A percentile compares a stretch with the other conserved stretches of the same genome.
These are phyloP conservation scores for Cladosporium sp. DNA, from an alignment of 2,329 filamentous ascomycete genomes.

Conservation along the genomic window DNA sequence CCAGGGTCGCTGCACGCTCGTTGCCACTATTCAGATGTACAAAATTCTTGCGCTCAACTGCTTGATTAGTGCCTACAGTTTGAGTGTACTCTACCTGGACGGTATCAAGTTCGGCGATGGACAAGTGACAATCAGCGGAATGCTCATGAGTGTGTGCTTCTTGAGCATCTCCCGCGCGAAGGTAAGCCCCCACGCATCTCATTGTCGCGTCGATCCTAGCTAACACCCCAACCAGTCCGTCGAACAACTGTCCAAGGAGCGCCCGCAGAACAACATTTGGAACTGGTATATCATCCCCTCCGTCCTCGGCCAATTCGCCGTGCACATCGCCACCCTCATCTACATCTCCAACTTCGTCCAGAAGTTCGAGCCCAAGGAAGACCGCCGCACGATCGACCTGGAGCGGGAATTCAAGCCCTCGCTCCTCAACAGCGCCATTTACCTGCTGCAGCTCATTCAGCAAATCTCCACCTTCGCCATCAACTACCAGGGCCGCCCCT, in stretches of 20 bases:
- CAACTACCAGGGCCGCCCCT: constrained; percentile 97
- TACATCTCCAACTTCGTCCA: constrained; percentile 91
- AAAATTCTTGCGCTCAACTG: constrained; percentile 96
- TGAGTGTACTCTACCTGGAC: constrained; percentile 92
- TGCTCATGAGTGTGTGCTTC: constrained; percentile 99
- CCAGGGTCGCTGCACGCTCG: constrained; percentile 92
- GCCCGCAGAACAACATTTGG: constrained; percentile 97
- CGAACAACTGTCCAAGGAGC: constrained; percentile 90
- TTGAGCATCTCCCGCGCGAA: constrained; percentile 95
- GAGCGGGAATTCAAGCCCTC: constrained; percentile 93
- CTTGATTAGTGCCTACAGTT: constrained; percentile 92
- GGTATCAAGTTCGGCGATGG: constrained; percentile 99
- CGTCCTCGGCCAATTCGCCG: constrained; percentile 91
- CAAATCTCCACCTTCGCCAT: constrained; percentile 99
- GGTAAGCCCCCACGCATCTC: constrained; percentile 35
- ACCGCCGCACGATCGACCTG: constrained; percentile 63
- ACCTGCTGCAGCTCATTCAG: constrained; percentile 94
- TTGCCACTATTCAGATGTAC: constrained; percentile 99
- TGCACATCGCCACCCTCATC: constrained; percentile 89
- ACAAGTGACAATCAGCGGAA: constrained; percentile 96
- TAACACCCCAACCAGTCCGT: constrained; percentile 57
- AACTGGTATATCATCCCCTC: constrained; percentile 98
- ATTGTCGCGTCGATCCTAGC: constrained; percentile 5
- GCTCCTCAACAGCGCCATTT: constrained; percentile 92
- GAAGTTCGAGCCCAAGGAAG: constrained; percentile 62